These are phyloP conservation scores for Kingdonia uniflora DNA, from an alignment of 164 flowering plant genomes.

Conservation along the genomic window DNA sequence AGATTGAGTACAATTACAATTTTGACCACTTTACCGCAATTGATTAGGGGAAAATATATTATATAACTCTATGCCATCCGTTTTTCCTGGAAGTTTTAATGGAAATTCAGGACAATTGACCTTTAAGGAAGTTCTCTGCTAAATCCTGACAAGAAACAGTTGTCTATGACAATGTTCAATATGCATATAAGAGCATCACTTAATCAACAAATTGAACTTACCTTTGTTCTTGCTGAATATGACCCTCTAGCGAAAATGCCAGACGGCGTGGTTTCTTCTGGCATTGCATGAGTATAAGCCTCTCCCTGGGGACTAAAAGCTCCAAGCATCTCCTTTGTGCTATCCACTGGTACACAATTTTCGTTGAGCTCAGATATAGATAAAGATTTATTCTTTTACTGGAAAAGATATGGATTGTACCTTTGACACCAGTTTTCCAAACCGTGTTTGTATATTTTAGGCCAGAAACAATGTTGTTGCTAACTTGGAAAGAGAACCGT, in stretches of 20 bases:
- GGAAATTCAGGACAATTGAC: too few relatives aligned
- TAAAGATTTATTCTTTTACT: neutral
- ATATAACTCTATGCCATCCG: neutral
- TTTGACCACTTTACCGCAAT: too few relatives aligned
- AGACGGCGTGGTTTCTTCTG: conserved; percentile 64
- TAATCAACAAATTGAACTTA: conserved; percentile 6
- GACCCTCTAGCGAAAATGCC: conserved; percentile 64
- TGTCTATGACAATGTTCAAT: neutral
- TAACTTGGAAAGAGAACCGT: conserved; percentile 42
- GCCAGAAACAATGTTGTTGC: conserved; percentile 59
- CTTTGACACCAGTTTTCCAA: conserved; percentile 19
- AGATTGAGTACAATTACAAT: too few relatives aligned
- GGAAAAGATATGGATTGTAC: conserved; percentile 1
- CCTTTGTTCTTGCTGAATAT: conserved; percentile 62
- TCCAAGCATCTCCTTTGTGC: conserved; percentile 59
- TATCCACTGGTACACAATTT: conserved; percentile 36
- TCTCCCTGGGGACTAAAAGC: conserved; percentile 62
- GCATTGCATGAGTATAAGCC: conserved; percentile 45
- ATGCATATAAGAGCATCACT: neutral
- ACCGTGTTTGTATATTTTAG: conserved; percentile 20
- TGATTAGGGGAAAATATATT: too few relatives aligned
- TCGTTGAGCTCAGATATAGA: neutral
- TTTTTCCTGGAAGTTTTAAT: neutral
- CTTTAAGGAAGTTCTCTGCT: too few relatives aligned
- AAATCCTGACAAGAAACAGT: neutral